Evolutionary conservation across 805 yeast genomes (phyloP), one percentile per base, ranked within the genome.

Genomic region (Crinitomyces ghanaensis): DNA sequence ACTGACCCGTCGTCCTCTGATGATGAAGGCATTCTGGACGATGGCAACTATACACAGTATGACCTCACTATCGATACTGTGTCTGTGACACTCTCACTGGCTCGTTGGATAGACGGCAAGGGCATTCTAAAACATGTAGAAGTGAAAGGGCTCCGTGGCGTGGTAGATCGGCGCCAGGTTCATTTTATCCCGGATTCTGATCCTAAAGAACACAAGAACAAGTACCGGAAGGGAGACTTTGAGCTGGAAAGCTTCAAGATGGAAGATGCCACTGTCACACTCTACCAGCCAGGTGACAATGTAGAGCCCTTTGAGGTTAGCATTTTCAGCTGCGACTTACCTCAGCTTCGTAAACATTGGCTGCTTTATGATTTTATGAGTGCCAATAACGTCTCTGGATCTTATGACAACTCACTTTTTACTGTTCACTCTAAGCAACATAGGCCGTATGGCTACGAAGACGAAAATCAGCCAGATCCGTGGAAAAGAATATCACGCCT

Each of bases 41-140:
- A n/a, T n/a, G 97, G 96, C 1, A 91, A 91, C 56, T 91, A 86
- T 56, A 88, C 98, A 0, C 98, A 91, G 53, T 91, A 78, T 53
- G 98, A 91, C 54, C 54, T 91, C 25, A 82, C 93, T 0, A 79
- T 91, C 11, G 95, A 88, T 38, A 80, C 79, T 44, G 77, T 86
- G 8, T 76, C 77, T 34, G 70, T 91, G 0, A 75, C 93, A 1
- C 59, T 91, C 12, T 80, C 93, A 8, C 72, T 91, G 44, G 64
- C 71, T 33, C 83, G 84, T 48, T 91, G 96, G 93, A 60, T 91
- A 33, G 77, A 81, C 45, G 97, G 97, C 0, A 68, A 68, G 34
- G 98, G 99, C 0, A 77, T 91, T 12, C 59, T 91, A 13, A 77
- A 82, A 40, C 85, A 75, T 31, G 71, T 84, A 38, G 81, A 81